Conservation (phyloP, 2,329 filamentous ascomycete species). For the Rutstroemia sp. region DNA sequence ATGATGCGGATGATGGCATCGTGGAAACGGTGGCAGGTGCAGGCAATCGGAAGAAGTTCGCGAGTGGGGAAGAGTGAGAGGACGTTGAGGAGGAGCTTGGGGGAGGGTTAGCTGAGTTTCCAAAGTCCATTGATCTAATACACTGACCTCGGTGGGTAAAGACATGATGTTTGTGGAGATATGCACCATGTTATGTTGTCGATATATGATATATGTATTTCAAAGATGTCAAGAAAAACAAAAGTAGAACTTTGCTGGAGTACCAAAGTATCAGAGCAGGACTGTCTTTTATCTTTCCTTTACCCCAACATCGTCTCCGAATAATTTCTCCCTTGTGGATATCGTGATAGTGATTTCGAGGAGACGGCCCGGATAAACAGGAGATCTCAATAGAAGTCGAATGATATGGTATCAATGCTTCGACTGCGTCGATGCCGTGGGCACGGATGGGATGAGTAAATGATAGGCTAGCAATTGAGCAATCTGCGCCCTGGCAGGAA, state of each 20-base stretch:
- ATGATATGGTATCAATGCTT: too few species aligned
- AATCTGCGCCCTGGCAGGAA: too few species aligned
- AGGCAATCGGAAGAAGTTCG: constrained; percentile 48
- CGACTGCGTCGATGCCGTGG: too few species aligned
- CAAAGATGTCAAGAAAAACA: constrained; percentile 10
- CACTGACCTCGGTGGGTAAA: constrained; percentile 23
- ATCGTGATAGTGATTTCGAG: too few species aligned
- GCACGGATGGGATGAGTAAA: too few species aligned
- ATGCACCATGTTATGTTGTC: constrained; percentile 12
- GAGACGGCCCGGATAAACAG: too few species aligned
- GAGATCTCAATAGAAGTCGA: too few species aligned
- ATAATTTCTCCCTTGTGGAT: too few species aligned
- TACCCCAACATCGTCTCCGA: too few species aligned
- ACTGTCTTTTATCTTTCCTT: neutral
- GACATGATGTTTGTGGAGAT: constrained; percentile 12
- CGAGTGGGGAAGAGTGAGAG: constrained; percentile 41
- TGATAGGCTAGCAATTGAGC: too few species aligned
- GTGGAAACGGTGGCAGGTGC: constrained; percentile 56
- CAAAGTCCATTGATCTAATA: neutral
- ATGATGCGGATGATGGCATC: constrained; percentile 55
- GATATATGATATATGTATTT: neutral
- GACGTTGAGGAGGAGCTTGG: constrained; percentile 44
- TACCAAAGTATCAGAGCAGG: neutral
- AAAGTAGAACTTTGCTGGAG: constrained; percentile 8
- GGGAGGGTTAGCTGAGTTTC: neutral